Conservation (phyloP, 2,329 filamentous ascomycete genomes). For the Cladosporium velox region DNA sequence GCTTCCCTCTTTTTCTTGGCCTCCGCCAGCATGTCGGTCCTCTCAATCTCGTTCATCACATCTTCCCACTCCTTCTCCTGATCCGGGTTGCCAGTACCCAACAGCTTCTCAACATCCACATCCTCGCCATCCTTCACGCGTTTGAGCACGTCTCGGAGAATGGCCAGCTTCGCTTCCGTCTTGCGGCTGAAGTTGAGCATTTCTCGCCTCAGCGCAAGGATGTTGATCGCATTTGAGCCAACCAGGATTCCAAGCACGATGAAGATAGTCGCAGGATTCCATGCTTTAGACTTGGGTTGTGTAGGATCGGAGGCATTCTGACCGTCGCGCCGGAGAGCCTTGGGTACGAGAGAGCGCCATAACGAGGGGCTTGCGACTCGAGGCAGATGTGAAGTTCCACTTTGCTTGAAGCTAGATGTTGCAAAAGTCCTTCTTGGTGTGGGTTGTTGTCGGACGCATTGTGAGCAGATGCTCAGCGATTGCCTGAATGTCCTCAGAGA, state of each 20-base stretch:
- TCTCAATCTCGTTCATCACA: slow-evolving; percentile 55
- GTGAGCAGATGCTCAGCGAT: slow-evolving; percentile 19
- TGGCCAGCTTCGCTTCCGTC: slow-evolving; percentile 74
- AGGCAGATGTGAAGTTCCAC: slow-evolving; percentile 32
- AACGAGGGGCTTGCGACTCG: slow-evolving; percentile 39
- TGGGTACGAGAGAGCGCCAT: slow-evolving; percentile 40
- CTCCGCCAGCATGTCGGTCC: slow-evolving; percentile 36
- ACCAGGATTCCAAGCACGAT: slow-evolving; percentile 73
- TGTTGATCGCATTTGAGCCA: slow-evolving; percentile 93
- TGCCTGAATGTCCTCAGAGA: slow-evolving; percentile 21
- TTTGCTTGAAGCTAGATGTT: slow-evolving; percentile 17
- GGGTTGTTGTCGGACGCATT: slow-evolving; percentile 7
- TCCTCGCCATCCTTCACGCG: slow-evolving; percentile 70
- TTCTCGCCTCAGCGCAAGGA: slow-evolving; percentile 78
- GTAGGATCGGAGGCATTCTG: slow-evolving; percentile 1
- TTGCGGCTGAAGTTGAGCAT: slow-evolving; percentile 71
- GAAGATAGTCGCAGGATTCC: slow-evolving; percentile 65
- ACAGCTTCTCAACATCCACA: slow-evolving; percentile 78
- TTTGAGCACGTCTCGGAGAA: slow-evolving; percentile 74
- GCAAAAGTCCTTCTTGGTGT: slow-evolving; percentile 7
- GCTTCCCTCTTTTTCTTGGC: slow-evolving; percentile 33
- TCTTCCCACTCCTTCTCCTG: slow-evolving; percentile 88
- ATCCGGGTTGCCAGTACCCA: slow-evolving; percentile 75
- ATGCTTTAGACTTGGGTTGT: slow-evolving; percentile 35
- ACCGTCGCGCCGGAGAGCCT: slow-evolving; percentile 33